Evolutionary conservation across 2,329 filamentous ascomycete species (phyloP).

Genomic region (Trichoderma brevicompactum): DNA sequence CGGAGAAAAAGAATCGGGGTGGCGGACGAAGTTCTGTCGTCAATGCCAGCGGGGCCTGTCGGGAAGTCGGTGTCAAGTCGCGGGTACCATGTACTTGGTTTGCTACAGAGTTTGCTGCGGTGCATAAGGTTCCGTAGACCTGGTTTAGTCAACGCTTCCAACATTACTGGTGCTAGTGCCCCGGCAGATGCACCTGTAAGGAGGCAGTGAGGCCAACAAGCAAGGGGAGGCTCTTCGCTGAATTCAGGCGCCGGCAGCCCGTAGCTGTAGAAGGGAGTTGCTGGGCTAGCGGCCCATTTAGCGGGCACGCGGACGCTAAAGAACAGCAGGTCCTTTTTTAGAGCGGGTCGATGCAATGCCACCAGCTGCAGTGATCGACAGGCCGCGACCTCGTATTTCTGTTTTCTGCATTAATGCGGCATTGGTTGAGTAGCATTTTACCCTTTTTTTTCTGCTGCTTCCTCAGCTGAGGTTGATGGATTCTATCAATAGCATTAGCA

Average conservation of each 20-base stretch:
- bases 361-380: conserved; percentile 20
- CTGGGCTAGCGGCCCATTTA: conserved; percentile 4
- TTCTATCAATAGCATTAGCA: neutral
- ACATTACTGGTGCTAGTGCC: neutral
- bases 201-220: conserved; percentile 1
- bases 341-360: neutral
- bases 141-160: too few relatives aligned
- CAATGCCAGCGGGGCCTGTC: conserved; percentile 1
- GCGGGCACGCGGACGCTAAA: conserved; percentile 25
- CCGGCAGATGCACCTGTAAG: conserved; percentile 23
- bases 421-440: neutral
- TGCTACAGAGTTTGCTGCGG: neutral
- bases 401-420: conserved; percentile 2
- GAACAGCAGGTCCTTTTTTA: neutral
- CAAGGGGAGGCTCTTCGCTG: neutral
- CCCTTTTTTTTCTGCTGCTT: conserved; percentile 1
- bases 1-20: conserved; percentile 1
- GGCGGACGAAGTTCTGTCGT: conserved; percentile 4
- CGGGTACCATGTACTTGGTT: neutral
- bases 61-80: conserved; percentile 21
- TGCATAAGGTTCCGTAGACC: neutral
- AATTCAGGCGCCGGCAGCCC: neutral
- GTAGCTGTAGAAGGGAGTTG: conserved; percentile 6
- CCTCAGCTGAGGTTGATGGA: neutral
- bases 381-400: conserved; percentile 28